These are phyloP conservation scores for Penicillium sp. DNA, from an alignment of 2,329 filamentous ascomycete genomes.

Conservation along the genomic window DNA sequence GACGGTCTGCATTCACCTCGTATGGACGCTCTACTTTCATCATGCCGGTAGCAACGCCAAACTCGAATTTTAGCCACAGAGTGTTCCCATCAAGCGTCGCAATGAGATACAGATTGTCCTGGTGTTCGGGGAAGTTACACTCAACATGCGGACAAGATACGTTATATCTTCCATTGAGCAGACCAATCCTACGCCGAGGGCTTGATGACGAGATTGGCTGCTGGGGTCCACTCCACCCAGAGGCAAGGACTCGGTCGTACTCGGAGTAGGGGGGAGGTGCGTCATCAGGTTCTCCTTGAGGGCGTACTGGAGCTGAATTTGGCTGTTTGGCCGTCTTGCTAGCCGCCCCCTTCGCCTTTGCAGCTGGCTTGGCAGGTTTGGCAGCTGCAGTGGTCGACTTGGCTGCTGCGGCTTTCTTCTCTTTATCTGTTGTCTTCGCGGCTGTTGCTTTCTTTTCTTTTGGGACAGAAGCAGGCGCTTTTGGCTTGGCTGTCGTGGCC, in stretches of 20 bases:
- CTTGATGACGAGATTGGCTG: background rate
- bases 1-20: background rate
- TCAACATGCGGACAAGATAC: background rate
- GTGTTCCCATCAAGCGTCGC: background rate
- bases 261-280: background rate
- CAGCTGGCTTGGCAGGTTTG: background rate
- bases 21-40: background rate
- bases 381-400: background rate
- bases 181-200: background rate
- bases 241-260: background rate
- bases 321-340: background rate
- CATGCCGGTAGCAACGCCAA: background rate
- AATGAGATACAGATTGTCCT: background rate
- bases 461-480: background rate
- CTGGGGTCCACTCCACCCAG: background rate
- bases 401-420: background rate
- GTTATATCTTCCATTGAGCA: background rate
- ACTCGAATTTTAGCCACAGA: background rate
- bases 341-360: background rate
- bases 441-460: background rate
- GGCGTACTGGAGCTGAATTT: background rate
- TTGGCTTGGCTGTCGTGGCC: background rate
- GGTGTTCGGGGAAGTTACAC: background rate
- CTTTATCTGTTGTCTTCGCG: background rate
- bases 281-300: background rate